Base-by-base conservation (phyloP, 108 stramenopile genomes). In the Tribonema minus region DNA sequence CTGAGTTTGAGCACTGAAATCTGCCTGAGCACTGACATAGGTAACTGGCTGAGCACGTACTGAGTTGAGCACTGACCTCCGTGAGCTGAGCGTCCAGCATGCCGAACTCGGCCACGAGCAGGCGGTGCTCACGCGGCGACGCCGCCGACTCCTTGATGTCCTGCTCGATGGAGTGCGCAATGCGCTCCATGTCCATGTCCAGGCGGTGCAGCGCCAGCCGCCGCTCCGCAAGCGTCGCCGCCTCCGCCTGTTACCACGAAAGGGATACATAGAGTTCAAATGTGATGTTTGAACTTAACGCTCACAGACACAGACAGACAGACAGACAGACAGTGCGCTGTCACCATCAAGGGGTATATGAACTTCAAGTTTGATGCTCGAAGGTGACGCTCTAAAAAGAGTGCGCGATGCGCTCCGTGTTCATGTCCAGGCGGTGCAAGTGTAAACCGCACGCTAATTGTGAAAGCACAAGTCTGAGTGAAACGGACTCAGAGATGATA, bases 71-170 rank as follows among this genome's bases (percentile, higher is more conserved):
- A n/a, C n/a, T n/a, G n/a, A n/a, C n/a, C n/a, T 74, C 61, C 33
- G 82, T 89, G 34, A 96, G 71, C 82, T 97, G 96, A 7, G 90
- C 88, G 68, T 95, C 96, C 7, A 97, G 77, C 32, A 97, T 85
- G 30, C 94, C 95, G 80, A 94, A 95, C 76, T 97, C 96, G 27
- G 96, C 96, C 39, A 97, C 95, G 39, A 94, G 92, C 38, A 94
- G 80, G 67, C 95, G 84, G 88, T 97, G 93, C 75, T 95, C 84
- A 4, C 74, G 72, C 36, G 37, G 67, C 7, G 81, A 72, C 40
- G 72, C 15, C 37, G 68, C 59, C 6, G 70, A 64, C 70, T 80
- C 79, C 0, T 38, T 41, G 26, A 80, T 80, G 59, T 71, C 69
- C 61, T 91, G 90, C 5, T 91, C 90, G 5, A 97, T 87, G 73